Evolutionary conservation across 345 rosid genomes (phyloP), one percentile per base, ranked within the genome.

Genomic region (Melaleuca quinquenervia): DNA sequence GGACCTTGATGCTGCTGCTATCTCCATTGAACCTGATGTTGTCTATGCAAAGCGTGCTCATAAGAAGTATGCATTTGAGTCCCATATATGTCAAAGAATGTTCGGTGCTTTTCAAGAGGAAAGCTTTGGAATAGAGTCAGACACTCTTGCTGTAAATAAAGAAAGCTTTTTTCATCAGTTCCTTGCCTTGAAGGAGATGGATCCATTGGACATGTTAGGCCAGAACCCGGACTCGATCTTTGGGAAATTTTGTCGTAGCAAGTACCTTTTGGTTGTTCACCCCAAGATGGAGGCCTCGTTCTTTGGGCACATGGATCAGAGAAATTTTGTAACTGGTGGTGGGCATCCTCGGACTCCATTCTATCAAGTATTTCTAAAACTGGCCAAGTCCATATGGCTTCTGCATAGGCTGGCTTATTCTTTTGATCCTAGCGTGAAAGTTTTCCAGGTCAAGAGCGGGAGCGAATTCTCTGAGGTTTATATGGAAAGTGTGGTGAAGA

Each of bases 221-320:
- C 89, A 87, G 83, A 87, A 83, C 74, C 87, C 89, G 7, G 89
- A 87, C 83, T 87, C 89, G 9, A 85, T 60, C 76, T 87, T 87
- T 52, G 89, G 89, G 75, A 87, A 60, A 49, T 87, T 87, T 21
- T 87, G 89, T 82, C 62, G 74, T 41, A 87, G 26, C 85, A 87
- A 87, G 83, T 87, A 85, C 83, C 85, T 87, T 41, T 48, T 83
- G 80, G 89, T 87, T 20, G 85, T 87, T 49, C 89, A 87, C 84
- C 87, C 87, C 21, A 87, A 87, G 85, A 87, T 87, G 89, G 89
- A 87, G 82, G 87, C 89, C 8, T 87, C 89, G 53, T 87, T 87
- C 87, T 87, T 87, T 12, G 89, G 89, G 41, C 85, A 87, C 75
- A 64, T 52, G 51, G 89, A 87, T 74, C 89, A 87, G 87, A 58